Conservation (phyloP, 148 eudicot genomes). For the Rhododendron ovatum region DNA sequence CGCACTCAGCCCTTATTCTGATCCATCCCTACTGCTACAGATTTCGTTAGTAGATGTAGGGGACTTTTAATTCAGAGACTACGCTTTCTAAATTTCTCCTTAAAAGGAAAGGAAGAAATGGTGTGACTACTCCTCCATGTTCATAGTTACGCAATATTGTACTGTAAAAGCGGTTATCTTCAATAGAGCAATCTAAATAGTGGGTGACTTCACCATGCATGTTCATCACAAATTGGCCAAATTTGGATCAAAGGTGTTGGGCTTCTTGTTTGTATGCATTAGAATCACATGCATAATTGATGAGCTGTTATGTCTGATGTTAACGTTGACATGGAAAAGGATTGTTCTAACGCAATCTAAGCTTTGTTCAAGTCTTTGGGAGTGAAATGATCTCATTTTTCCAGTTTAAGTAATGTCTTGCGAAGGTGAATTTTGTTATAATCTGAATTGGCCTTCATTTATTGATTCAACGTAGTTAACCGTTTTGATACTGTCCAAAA, state of each 20-base stretch:
- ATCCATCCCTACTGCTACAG: not conserved
- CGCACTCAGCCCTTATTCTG: not conserved
- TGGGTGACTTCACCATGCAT: not conserved
- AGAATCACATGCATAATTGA: not conserved
- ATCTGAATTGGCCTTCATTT: not conserved
- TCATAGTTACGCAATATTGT: not conserved
- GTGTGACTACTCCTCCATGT: not conserved
- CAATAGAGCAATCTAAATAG: not conserved
- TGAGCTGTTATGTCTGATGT: not conserved
- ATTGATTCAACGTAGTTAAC: not conserved
- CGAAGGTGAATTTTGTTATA: not conserved
- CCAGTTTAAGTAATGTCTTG: not conserved
- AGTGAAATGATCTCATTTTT: not conserved
- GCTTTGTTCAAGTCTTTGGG: not conserved
- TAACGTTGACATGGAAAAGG: not conserved
- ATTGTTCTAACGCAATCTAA: not conserved
- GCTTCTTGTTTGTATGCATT: not conserved
- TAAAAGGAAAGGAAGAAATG: not conserved
- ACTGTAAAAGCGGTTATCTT: not conserved
- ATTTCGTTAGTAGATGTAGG: not conserved
- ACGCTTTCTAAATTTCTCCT: not conserved
- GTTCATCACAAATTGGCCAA: not conserved
- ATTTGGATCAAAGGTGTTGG: not conserved
- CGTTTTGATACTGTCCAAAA: no score
- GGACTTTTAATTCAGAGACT: not conserved